Conservation (phyloP, 371 early-diverging fungal genomes). For the Phascolomyces articulosus region DNA sequence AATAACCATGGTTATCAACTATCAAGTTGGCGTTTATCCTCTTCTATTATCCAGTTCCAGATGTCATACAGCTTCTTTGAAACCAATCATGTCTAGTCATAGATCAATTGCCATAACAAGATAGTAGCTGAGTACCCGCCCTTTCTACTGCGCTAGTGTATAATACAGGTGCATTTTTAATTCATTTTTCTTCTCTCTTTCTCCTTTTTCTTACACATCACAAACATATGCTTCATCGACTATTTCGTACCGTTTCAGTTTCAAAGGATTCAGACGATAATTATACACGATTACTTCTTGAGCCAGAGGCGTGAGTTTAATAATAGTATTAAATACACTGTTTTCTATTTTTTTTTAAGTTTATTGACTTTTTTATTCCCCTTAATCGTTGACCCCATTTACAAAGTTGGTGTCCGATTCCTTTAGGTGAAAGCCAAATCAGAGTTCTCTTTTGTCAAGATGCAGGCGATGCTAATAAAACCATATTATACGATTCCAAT, state of each 20-base stretch:
- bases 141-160: too few relatives aligned
- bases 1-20: too few relatives aligned
- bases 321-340: not conserved
- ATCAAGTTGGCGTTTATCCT: too few relatives aligned
- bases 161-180: too few relatives aligned
- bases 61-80: too few relatives aligned
- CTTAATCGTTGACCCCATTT: too few relatives aligned
- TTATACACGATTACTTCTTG: constrained; percentile 33
- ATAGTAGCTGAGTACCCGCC: too few relatives aligned
- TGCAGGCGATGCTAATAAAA: constrained; percentile 46
- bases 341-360: too few relatives aligned
- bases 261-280: constrained; percentile 38
- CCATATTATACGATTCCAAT: constrained; percentile 45
- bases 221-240: constrained; percentile 38
- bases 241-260: constrained; percentile 41
- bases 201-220: not conserved
- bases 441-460: constrained; percentile 47
- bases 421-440: constrained; percentile 34
- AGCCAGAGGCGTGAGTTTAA: constrained; percentile 41
- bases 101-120: too few relatives aligned
- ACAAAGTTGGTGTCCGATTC: constrained; percentile 35
- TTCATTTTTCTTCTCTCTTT: not conserved
- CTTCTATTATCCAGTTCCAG: too few relatives aligned
- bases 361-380: too few relatives aligned
- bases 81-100: too few relatives aligned